phyloP scores from a whole-genome alignment of 164 flowering plant genomes.

The Pachysandra terminalis region DNA sequence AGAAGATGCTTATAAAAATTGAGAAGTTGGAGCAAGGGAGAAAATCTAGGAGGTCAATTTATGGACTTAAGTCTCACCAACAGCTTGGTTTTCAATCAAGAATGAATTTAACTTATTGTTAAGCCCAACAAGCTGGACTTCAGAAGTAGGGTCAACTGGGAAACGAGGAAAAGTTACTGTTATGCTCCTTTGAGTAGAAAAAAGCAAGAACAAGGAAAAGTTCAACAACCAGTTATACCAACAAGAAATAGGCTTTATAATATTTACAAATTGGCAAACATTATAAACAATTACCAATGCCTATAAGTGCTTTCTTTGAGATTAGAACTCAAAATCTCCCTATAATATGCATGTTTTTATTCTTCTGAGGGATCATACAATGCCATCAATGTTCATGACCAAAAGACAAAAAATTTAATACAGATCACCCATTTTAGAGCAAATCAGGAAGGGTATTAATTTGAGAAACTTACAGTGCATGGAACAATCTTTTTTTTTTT shows the following conservation, averaged over 20 bases:
- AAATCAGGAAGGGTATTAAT: neutral
- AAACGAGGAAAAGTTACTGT: too few species aligned
- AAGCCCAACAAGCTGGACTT: neutral
- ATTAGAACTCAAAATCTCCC: too few species aligned
- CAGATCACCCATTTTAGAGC: neutral
- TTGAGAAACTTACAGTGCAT: conserved; percentile 68
- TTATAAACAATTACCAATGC: too few species aligned
- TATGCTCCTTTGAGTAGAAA: neutral
- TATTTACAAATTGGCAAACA: neutral
- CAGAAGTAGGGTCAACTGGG: neutral
- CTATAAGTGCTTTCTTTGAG: too few species aligned
- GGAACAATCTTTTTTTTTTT: conserved; percentile 46
- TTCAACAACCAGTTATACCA: neutral
- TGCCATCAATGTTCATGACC: neutral
- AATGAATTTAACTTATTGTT: too few species aligned
- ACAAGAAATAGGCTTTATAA: neutral
- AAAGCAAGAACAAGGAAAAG: neutral
- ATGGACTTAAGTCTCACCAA: too few species aligned
- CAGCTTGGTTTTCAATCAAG: too few species aligned
- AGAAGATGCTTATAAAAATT: too few species aligned
- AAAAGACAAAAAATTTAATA: neutral
- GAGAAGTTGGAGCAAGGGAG: too few species aligned
- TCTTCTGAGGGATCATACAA: neutral
- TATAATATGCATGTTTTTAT: neutral
- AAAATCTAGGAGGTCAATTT: too few species aligned